Conservation (phyloP, 768 basidiomycete species). For the Psilocybe cyanescens region DNA sequence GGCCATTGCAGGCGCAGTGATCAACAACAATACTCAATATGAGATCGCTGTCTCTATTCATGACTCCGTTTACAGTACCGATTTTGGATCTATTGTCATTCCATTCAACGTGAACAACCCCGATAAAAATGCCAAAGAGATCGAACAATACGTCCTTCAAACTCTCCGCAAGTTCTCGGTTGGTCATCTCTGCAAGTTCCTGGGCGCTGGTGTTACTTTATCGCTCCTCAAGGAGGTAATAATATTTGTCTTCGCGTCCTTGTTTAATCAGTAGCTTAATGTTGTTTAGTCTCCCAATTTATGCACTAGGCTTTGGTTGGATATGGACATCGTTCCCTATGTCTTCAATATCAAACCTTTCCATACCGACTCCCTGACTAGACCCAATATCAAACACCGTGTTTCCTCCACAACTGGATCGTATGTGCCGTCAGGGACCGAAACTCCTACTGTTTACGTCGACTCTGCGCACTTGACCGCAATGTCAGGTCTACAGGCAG, state of each 20-base stretch:
- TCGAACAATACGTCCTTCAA: conserved; percentile 68
- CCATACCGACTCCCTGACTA: conserved; percentile 79
- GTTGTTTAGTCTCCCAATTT: conserved; percentile 67
- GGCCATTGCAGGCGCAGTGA: conserved; percentile 67
- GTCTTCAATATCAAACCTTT: conserved; percentile 86
- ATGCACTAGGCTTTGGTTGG: conserved; percentile 85
- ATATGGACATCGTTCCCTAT: conserved; percentile 81
- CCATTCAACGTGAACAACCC: conserved; percentile 54
- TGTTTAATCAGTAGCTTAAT: conserved; percentile 21
- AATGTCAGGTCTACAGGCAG: conserved; percentile 44
- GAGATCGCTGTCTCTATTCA: conserved; percentile 83
- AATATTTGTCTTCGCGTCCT: conserved; percentile 16
- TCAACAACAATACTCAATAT: conserved; percentile 61
- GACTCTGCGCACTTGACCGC: conserved; percentile 57
- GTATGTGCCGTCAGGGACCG: conserved; percentile 74
- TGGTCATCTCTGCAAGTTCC: conserved; percentile 85
- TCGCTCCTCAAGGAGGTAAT: conserved; percentile 68
- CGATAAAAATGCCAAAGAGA: conserved; percentile 58
- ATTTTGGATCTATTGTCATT: conserved; percentile 65
- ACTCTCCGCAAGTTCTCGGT: conserved; percentile 71
- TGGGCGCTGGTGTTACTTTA: conserved; percentile 81
- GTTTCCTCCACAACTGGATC: conserved; percentile 82
- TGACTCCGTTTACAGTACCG: conserved; percentile 85
- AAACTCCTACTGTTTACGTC: conserved; percentile 74
- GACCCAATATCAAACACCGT: conserved; percentile 82